A percentile compares a stretch with the other conserved stretches of the same genome.
phyloP scores from a whole-genome alignment of 495 filamentous ascomycete species.

The Halenospora varia region DNA sequence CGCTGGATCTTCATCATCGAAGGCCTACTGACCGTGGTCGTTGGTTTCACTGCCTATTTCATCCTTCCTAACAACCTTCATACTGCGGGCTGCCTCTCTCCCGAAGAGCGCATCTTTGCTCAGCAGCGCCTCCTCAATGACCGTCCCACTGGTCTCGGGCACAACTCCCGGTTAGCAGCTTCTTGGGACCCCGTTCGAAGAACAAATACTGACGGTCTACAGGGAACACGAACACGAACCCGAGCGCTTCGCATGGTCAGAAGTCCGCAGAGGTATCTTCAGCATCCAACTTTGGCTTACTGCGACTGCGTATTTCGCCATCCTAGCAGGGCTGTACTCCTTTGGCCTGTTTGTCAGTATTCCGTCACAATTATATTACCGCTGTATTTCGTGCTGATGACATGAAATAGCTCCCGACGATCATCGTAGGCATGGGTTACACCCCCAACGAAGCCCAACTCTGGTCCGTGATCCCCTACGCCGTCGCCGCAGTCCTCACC shows the following conservation, averaged over 20 bases:
- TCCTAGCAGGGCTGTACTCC: constrained; percentile 60
- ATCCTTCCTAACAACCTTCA: constrained; percentile 55
- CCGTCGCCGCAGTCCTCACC: constrained; percentile 54
- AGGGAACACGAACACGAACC: constrained; percentile 22
- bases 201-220: constrained; percentile 31
- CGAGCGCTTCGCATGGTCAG: constrained; percentile 59
- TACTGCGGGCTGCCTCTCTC: constrained; percentile 46
- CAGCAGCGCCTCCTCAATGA: constrained; percentile 33
- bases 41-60: constrained; percentile 44
- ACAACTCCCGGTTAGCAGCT: constrained; percentile 37
- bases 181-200: constrained; percentile 34
- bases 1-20: constrained; percentile 73
- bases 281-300: constrained; percentile 50
- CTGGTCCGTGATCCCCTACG: constrained; percentile 66
- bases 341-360: constrained; percentile 65
- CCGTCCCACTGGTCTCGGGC: constrained; percentile 17
- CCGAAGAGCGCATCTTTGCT: constrained; percentile 40
- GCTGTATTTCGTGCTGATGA: too few species aligned
- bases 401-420: constrained; percentile 69
- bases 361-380: too few species aligned
- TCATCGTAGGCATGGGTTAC: constrained; percentile 62
- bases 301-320: constrained; percentile 44
- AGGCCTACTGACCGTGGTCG: constrained; percentile 38
- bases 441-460: constrained; percentile 62
- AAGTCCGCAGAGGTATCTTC: constrained; percentile 55